phyloP scores from a whole-genome alignment of 129 eudicot genomes.

The Centaurea solstitialis region DNA sequence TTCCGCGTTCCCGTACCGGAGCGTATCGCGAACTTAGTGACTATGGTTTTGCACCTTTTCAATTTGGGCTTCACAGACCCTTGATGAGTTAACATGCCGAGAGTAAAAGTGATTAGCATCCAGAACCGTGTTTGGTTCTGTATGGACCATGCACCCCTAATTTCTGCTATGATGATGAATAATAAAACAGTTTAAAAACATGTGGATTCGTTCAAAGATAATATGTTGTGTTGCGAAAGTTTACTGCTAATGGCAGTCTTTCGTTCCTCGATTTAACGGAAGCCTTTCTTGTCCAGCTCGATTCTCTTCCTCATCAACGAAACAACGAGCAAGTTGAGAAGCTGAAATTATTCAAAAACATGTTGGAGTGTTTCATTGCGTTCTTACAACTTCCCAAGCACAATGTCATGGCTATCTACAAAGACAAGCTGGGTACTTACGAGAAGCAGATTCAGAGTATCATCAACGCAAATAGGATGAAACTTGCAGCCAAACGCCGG shows the following conservation, averaged over 20 bases:
- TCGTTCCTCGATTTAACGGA: not conserved
- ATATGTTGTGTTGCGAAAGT: not conserved
- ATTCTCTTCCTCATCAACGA: slow-evolving; percentile 72
- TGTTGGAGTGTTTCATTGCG: slow-evolving; percentile 70
- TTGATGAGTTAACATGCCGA: not conserved
- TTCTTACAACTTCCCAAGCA: slow-evolving; percentile 62
- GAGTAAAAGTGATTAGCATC: not conserved
- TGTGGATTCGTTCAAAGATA: not conserved
- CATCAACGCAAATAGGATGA: slow-evolving; percentile 67
- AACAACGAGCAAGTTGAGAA: slow-evolving; percentile 66
- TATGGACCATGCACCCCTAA: not conserved
- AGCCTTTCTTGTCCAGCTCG: slow-evolving; percentile 57
- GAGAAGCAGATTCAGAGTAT: slow-evolving; percentile 72
- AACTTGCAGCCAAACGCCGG: too few species aligned
- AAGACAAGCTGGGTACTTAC: slow-evolving; percentile 61
- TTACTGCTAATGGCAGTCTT: not conserved
- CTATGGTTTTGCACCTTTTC: not conserved
- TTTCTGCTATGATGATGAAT: not conserved
- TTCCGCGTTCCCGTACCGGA: too few species aligned
- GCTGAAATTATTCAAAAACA: slow-evolving; percentile 60
- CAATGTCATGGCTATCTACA: slow-evolving; percentile 43
- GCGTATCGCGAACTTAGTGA: too few species aligned
- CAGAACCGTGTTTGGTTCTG: not conserved
- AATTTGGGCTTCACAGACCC: not conserved
- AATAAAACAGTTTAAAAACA: not conserved